A percentile compares a stretch with the other conserved stretches of the same genome.
Evolutionary conservation across 2,329 filamentous ascomycete genomes (phyloP).

Genomic region (Colletotrichum paranaense): DNA sequence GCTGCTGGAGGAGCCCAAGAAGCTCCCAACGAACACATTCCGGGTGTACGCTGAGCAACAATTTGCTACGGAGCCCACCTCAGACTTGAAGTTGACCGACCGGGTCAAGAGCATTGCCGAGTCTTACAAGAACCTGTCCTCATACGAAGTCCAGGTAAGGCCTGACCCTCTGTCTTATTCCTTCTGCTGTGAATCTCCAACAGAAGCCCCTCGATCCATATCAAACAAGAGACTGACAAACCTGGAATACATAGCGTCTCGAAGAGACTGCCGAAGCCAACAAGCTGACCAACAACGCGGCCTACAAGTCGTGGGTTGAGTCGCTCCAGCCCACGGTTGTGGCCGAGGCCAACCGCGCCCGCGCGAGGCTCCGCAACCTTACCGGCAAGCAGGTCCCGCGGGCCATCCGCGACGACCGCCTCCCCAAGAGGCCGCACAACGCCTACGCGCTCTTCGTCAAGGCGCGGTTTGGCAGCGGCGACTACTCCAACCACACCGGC

Average conservation of each 20-base stretch:
- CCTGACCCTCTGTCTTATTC: not conserved
- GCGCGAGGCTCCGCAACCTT: slow-evolving; percentile 52
- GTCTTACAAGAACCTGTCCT: slow-evolving; percentile 53
- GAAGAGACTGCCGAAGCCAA: slow-evolving; percentile 51
- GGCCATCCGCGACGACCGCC: slow-evolving; percentile 58
- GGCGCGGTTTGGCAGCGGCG: slow-evolving; percentile 48
- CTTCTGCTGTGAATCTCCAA: not conserved
- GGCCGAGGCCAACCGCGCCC: slow-evolving; percentile 59
- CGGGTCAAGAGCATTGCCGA: slow-evolving; percentile 38
- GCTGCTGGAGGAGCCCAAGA: slow-evolving; percentile 52
- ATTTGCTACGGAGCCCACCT: not conserved
- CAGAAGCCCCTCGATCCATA: not conserved
- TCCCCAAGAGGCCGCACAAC: slow-evolving; percentile 51
- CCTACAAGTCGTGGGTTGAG: slow-evolving; percentile 61
- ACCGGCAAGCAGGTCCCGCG: slow-evolving; percentile 38
- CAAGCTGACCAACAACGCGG: slow-evolving; percentile 50
- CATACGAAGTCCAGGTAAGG: slow-evolving; percentile 57
- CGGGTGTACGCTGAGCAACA: slow-evolving; percentile 43
- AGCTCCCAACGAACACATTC: slow-evolving; percentile 49
- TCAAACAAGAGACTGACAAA: not conserved
- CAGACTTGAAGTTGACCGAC: slow-evolving; percentile 13
- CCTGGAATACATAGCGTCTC: slow-evolving; percentile 47
- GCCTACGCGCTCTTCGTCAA: slow-evolving; percentile 52
- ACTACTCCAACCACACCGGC: slow-evolving; percentile 24
- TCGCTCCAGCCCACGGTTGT: slow-evolving; percentile 53